Evolutionary conservation across 345 rosid species (phyloP).

Genomic region (Barbarea vulgaris): DNA sequence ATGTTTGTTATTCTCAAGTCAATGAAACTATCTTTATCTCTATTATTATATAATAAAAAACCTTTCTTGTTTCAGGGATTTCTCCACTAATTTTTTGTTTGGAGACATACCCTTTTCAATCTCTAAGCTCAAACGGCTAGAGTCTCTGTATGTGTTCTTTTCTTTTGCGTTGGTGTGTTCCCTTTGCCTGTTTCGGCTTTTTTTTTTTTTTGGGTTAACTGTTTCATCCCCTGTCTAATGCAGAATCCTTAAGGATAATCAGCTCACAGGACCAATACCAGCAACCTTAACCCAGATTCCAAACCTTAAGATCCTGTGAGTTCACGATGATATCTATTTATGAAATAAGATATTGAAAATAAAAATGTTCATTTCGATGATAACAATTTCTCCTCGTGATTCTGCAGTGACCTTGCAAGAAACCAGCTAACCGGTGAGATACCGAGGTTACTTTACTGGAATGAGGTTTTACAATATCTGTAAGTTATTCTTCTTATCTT

Average conservation of each 20-base stretch:
- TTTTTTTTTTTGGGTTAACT: background rate
- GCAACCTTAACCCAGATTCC: conserved; percentile 92
- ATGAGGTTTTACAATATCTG: conserved; percentile 96
- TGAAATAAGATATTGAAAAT: background rate
- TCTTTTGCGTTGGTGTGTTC: background rate
- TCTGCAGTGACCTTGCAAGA: conserved; percentile 76
- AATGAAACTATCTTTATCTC: background rate
- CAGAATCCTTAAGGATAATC: conserved; percentile 84
- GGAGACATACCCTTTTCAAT: conserved; percentile 93
- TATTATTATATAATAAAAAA: background rate
- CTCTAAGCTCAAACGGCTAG: conserved; percentile 81
- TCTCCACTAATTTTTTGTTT: conserved; percentile 64
- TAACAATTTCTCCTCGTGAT: background rate
- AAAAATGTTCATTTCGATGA: background rate
- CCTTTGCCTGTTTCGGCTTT: background rate
- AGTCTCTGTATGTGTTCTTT: conserved; percentile 51
- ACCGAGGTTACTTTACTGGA: conserved; percentile 91
- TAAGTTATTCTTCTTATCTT: conserved; percentile 40
- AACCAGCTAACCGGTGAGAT: conserved; percentile 88
- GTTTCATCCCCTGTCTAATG: background rate
- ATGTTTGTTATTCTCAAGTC: background rate
- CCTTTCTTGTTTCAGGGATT: conserved; percentile 55
- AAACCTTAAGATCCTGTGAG: conserved; percentile 81
- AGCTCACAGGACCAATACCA: conserved; percentile 87
- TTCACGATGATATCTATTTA: background rate